Evolutionary conservation across 1,284 basidiomycete genomes (phyloP).

Genomic region (Heterobasidion irregulare): DNA sequence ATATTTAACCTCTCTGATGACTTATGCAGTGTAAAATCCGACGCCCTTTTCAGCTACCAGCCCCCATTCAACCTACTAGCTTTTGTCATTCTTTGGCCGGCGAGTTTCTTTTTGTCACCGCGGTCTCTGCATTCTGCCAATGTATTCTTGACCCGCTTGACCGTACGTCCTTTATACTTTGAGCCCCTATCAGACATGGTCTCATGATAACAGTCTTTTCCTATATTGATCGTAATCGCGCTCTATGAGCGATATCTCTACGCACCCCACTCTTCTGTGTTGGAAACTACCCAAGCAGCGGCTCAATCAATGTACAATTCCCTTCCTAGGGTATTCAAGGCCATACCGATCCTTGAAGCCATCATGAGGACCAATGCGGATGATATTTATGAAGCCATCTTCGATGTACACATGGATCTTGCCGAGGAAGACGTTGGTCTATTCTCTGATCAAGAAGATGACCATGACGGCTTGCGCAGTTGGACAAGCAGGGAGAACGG

Average conservation of each 20-base stretch:
- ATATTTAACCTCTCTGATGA: not conserved
- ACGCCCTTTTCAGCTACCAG: conserved; percentile 87
- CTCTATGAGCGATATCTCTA: conserved; percentile 73
- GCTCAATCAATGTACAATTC: conserved; percentile 52
- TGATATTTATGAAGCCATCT: conserved; percentile 68
- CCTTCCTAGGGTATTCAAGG: conserved; percentile 62
- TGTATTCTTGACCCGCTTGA: conserved; percentile 76
- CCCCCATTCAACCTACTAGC: conserved; percentile 82
- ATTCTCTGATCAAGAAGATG: conserved; percentile 34
- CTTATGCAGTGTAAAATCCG: conserved; percentile 66
- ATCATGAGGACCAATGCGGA: conserved; percentile 56
- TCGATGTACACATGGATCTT: conserved; percentile 54
- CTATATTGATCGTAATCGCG: conserved; percentile 70
- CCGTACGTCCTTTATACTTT: conserved; percentile 28
- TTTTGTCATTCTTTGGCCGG: conserved; percentile 68
- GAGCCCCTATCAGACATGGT: conserved; percentile 3
- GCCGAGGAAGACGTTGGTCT: conserved; percentile 22
- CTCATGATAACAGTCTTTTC: conserved; percentile 48
- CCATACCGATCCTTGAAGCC: conserved; percentile 64
- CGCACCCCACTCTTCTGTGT: conserved; percentile 32
- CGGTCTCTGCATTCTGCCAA: conserved; percentile 72
- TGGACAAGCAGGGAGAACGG: conserved; percentile 16
- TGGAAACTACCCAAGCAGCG: conserved; percentile 40
- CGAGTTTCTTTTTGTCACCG: conserved; percentile 65
- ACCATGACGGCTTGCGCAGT: conserved; percentile 21